Conservation (phyloP, 1,284 basidiomycete species). For the Phlebopus sp. region DNA sequence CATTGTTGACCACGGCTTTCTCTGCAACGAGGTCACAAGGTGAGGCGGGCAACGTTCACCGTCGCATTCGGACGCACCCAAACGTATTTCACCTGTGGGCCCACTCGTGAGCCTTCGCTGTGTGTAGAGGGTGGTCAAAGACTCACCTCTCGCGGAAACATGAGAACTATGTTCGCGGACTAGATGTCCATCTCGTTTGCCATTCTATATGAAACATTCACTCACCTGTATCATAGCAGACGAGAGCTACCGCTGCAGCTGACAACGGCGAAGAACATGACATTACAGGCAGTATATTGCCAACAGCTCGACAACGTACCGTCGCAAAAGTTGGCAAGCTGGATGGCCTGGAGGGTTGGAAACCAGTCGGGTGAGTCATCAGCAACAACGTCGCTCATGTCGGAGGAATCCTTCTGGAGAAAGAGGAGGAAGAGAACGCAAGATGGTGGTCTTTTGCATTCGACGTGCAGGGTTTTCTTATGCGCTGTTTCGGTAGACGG, state of each 20-base stretch:
- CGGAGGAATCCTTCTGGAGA: neutral
- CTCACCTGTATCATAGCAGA: conserved; percentile 19
- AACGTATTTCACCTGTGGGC: conserved; percentile 14
- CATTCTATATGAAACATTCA: neutral
- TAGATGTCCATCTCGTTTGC: neutral
- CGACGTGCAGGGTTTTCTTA: neutral
- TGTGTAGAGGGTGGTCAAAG: neutral
- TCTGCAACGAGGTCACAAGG: conserved; percentile 4
- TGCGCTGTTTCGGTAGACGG: neutral
- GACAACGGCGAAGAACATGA: neutral
- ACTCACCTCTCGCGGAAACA: conserved; percentile 21
- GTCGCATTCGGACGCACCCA: conserved; percentile 12
- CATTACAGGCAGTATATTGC: neutral
- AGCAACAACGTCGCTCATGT: conserved; percentile 12
- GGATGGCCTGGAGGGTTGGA: conserved; percentile 9
- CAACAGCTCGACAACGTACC: conserved; percentile 2
- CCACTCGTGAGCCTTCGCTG: neutral
- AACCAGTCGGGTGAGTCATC: conserved; percentile 15
- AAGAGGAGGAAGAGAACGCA: neutral
- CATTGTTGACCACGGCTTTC: conserved; percentile 15
- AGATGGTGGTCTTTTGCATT: neutral
- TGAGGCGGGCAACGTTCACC: neutral
- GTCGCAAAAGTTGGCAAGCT: conserved; percentile 18
- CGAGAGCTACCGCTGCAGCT: conserved; percentile 17
- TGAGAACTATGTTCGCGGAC: conserved; percentile 8